phyloP scores from a whole-genome alignment of 179 eudicot genomes.

The Sideroxylon spinosum region DNA sequence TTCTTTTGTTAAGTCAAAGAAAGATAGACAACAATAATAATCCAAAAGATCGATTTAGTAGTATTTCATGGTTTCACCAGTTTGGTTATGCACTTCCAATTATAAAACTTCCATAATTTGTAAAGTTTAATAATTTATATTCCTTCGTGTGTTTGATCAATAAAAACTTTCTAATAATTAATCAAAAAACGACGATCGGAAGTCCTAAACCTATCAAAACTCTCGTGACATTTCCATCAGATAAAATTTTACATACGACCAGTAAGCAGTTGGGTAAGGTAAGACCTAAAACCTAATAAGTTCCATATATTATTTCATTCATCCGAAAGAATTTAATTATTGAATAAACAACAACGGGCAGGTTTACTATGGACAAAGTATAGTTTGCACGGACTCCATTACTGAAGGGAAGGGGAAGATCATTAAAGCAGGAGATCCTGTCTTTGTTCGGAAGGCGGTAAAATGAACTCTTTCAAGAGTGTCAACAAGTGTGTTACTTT shows the following conservation, averaged over 20 bases:
- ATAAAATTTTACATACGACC: constrained; percentile 50
- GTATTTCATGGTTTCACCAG: neutral
- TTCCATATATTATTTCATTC: neutral
- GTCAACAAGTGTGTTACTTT: too few species aligned
- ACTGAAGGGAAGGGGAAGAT: constrained; percentile 41
- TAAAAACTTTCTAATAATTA: constrained; percentile 15
- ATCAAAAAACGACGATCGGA: constrained; percentile 60
- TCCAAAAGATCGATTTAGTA: neutral
- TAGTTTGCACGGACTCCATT: constrained; percentile 57
- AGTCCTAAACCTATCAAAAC: constrained; percentile 56
- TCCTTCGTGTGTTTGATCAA: neutral
- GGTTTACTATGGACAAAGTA: constrained; percentile 80
- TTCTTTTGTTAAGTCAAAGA: too few species aligned
- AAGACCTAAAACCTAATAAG: neutral
- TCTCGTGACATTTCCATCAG: constrained; percentile 57
- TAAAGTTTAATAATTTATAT: neutral
- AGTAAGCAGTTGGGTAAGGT: constrained; percentile 64
- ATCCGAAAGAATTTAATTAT: neutral
- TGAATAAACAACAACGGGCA: constrained; percentile 25
- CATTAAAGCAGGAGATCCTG: constrained; percentile 67
- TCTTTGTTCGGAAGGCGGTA: constrained; percentile 40
- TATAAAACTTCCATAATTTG: neutral
- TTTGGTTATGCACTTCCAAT: neutral
- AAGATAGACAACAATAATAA: too few species aligned
- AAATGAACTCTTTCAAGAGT: constrained; percentile 16